phyloP scores from a whole-genome alignment of 1,139 yeast genomes.

The Blastobotrys illinoisensis region DNA sequence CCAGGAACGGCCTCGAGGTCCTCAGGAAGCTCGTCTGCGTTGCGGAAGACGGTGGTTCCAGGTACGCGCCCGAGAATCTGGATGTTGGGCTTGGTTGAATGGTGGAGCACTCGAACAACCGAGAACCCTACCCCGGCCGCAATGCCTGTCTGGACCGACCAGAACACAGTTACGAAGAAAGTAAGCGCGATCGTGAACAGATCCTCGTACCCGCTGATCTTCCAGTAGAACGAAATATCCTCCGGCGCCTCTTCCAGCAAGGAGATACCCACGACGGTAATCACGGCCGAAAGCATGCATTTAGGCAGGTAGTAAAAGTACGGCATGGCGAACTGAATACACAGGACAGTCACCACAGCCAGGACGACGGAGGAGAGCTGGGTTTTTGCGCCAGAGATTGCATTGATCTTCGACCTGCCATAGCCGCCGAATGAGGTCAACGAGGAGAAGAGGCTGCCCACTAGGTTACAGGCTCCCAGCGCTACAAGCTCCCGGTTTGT shows the following conservation, averaged over 20 bases:
- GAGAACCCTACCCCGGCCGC: constrained; percentile 80
- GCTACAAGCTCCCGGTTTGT: constrained; percentile 63
- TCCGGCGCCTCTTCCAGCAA: constrained; percentile 83
- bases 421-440: constrained; percentile 96
- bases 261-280: constrained; percentile 72
- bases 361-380: constrained; percentile 78
- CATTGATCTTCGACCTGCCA: constrained; percentile 86
- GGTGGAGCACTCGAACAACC: constrained; percentile 71
- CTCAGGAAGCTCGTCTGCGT: constrained; percentile 53
- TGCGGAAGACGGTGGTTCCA: constrained; percentile 67
- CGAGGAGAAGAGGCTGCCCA: constrained; percentile 67
- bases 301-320: constrained; percentile 70
- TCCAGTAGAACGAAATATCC: constrained; percentile 70
- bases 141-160: constrained; percentile 87
- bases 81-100: constrained; percentile 81
- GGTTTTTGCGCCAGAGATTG: constrained; percentile 78
- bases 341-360: constrained; percentile 65
- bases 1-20: constrained; percentile 69
- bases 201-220: constrained; percentile 72
- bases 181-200: constrained; percentile 69
- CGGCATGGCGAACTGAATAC: constrained; percentile 57
- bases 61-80: constrained; percentile 84
- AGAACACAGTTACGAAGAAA: constrained; percentile 63
- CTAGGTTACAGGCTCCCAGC: constrained; percentile 68
- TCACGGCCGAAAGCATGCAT: constrained; percentile 76